Conservation (phyloP, 768 basidiomycete genomes). For the Russula dissimulans region DNA sequence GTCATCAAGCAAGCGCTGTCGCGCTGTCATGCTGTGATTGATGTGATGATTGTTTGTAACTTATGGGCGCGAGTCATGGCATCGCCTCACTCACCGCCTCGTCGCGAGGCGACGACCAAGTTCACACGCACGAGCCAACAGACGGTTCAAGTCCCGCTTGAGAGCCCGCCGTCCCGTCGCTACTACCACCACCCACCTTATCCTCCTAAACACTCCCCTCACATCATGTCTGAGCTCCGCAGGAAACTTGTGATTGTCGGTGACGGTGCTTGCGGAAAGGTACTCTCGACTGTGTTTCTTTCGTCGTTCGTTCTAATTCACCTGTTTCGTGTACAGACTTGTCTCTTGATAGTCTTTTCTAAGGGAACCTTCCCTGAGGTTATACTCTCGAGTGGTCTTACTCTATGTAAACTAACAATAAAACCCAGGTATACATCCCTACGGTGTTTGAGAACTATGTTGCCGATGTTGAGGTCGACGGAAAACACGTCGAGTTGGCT, state of each 20-base stretch:
- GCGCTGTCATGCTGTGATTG: not conserved
- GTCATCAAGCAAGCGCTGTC: no score
- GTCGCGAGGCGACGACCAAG: not conserved
- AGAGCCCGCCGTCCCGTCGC: constrained; percentile 18
- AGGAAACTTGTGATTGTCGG: constrained; percentile 99
- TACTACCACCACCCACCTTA: constrained; percentile 6
- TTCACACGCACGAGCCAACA: constrained; percentile 21
- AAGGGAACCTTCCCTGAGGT: constrained; percentile 97
- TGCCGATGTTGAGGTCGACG: constrained; percentile 96
- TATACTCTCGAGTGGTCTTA: constrained; percentile 1
- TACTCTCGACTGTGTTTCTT: constrained; percentile 21
- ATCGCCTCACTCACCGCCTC: constrained; percentile 5
- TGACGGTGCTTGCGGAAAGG: constrained; percentile 97
- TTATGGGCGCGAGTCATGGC: not conserved
- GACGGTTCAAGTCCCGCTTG: constrained; percentile 18
- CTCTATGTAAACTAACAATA: not conserved
- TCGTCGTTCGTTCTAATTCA: not conserved
- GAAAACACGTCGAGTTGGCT: constrained; percentile 96
- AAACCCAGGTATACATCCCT: constrained; percentile 85
- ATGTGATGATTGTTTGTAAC: not conserved
- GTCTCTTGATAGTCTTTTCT: constrained; percentile 85
- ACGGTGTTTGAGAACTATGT: constrained; percentile 99
- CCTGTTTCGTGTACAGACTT: constrained; percentile 10
- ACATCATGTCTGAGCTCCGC: constrained; percentile 87
- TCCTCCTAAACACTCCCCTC: constrained; percentile 9